phyloP scores from a whole-genome alignment of 2,329 filamentous ascomycete species.

The Pseudocercospora vitis region DNA sequence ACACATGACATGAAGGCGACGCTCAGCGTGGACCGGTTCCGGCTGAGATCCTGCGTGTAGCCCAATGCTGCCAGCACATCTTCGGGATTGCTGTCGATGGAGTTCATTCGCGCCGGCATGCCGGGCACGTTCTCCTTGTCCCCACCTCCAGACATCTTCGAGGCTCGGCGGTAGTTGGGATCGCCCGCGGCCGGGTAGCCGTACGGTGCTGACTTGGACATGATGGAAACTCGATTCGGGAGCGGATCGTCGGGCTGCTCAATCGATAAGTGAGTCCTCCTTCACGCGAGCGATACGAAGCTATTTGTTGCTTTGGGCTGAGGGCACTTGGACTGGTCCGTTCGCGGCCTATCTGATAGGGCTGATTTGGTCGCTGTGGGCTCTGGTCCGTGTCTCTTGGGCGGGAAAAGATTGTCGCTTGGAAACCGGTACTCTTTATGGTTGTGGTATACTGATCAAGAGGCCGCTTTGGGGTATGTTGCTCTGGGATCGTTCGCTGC shows the following conservation, averaged over 20 bases:
- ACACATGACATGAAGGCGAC: slow-evolving; percentile 77
- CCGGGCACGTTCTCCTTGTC: slow-evolving; percentile 11
- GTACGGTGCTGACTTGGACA: slow-evolving; percentile 20
- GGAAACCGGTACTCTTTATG: not conserved
- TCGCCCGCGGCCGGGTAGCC: slow-evolving; percentile 15
- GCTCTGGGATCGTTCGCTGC: slow-evolving; percentile 7
- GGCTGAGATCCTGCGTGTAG: slow-evolving; percentile 64
- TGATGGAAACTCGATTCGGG: slow-evolving; percentile 11
- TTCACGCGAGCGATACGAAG: slow-evolving; percentile 13
- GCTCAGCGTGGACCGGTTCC: slow-evolving; percentile 66
- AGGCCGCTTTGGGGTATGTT: slow-evolving; percentile 9
- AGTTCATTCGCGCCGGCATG: slow-evolving; percentile 16
- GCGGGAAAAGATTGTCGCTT: not conserved
- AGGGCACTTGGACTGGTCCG: slow-evolving; percentile 18
- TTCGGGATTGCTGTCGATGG: slow-evolving; percentile 52
- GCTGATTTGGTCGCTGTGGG: slow-evolving; percentile 15
- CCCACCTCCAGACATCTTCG: too few species aligned
- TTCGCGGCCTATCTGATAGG: slow-evolving; percentile 17
- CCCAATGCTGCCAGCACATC: slow-evolving; percentile 64
- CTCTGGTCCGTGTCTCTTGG: slow-evolving; percentile 12
- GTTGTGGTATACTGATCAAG: not conserved
- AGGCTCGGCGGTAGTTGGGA: slow-evolving; percentile 15
- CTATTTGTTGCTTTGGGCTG: slow-evolving; percentile 16
- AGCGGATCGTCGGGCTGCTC: slow-evolving; percentile 3
- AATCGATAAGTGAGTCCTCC: slow-evolving; percentile 13